Base-by-base conservation (phyloP, 441 rosid genomes). In the Dalechampia spathulata region DNA sequence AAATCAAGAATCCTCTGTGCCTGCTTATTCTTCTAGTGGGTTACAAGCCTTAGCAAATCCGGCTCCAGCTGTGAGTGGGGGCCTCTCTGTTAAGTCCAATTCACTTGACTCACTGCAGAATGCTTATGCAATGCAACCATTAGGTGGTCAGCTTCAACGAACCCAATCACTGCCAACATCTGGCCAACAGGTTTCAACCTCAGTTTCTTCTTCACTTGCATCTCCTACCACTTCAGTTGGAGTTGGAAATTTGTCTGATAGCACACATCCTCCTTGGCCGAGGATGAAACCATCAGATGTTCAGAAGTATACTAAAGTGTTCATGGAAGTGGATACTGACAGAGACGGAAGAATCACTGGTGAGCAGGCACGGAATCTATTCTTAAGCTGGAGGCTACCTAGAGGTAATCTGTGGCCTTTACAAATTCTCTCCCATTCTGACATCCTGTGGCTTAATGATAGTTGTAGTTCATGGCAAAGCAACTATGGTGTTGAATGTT, bases 381-480 rank as follows among this genome's bases (percentile, higher is more conserved):
- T 91, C 67, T 76, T 87, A 70, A 91, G 98, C 75, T 87, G 98
- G 98, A 83, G 87, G 77, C 76, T 91, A 58, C 98, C 98, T 44
- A 83, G 96, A 80, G 98, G 98, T 91, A 76, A 30, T 63, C 30
- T 22, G 51, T 37, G 14, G 5, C 50, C 26, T 27, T 9, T 41
- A 20, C 45, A 23, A 17, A 4, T 10, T 45, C 23, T 50, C 13
- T 38, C 19, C 52, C 11, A 16, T 2, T 38, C 23, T 46, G 5
- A 25, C 6, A 11, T 14, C 45, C 19, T 34, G 12, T 43, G 28
- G 42, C 49, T 45, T 25, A 19, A 51, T 15, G 16, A 17, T 34
- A 23, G 15, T 43, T 27, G 21, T 36, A 19, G 13, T 47, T 41
- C 28, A 28, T 53, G 51, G 41, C 20, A 25, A 59, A 43, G 37